phyloP scores from a whole-genome alignment of 2,329 filamentous ascomycete species.

The Tricladium varicosporioides region DNA sequence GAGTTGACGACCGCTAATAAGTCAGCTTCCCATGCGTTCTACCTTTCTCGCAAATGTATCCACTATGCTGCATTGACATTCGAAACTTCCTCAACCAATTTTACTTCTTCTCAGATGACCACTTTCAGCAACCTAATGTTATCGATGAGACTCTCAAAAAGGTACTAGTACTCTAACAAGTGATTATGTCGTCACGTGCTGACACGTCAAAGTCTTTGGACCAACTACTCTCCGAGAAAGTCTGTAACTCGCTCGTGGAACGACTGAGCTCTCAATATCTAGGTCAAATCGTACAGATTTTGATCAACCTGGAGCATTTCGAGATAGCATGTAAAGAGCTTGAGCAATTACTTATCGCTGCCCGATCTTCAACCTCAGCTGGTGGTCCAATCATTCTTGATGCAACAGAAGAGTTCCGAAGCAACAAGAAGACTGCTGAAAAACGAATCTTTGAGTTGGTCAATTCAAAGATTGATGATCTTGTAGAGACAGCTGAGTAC shows the following conservation, averaged over 20 bases:
- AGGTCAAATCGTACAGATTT: slow-evolving; percentile 95
- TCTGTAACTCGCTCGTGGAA: slow-evolving; percentile 87
- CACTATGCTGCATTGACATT: slow-evolving; percentile 96
- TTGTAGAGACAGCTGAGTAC: slow-evolving; percentile 96
- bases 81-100: slow-evolving; percentile 97
- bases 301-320: slow-evolving; percentile 97
- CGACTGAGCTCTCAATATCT: slow-evolving; percentile 88
- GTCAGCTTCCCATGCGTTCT: slow-evolving; percentile 86
- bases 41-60: slow-evolving; percentile 99
- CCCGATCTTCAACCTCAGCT: slow-evolving; percentile 76
- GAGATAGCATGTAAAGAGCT: slow-evolving; percentile 89
- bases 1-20: too few relatives aligned
- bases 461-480: slow-evolving; percentile 97
- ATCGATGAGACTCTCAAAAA: slow-evolving; percentile 89
- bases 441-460: slow-evolving; percentile 98
- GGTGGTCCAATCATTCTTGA: slow-evolving; percentile 76
- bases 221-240: slow-evolving; percentile 86
- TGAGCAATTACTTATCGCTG: slow-evolving; percentile 80
- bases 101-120: slow-evolving; percentile 95
- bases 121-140: slow-evolving; percentile 84
- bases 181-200: not conserved
- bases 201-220: slow-evolving; percentile 68
- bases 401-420: slow-evolving; percentile 82
- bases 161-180: slow-evolving; percentile 40
- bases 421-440: slow-evolving; percentile 92